Evolutionary conservation across 2,329 filamentous ascomycete genomes (phyloP).

Genomic region (Claviceps pusilla): DNA sequence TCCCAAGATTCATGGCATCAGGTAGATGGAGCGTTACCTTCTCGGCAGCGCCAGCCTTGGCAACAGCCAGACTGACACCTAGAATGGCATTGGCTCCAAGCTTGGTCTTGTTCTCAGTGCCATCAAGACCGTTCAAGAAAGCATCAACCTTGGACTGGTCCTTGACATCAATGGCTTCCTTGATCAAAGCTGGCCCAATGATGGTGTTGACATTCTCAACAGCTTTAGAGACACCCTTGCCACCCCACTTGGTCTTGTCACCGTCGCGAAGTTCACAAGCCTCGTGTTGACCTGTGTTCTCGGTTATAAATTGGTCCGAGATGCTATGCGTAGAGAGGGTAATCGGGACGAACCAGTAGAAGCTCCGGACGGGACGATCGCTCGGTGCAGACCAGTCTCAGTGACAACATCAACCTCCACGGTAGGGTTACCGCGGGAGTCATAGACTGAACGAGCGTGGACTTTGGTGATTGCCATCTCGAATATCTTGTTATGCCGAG

Average conservation of each 20-base stretch:
- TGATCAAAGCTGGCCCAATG: constrained; percentile 69
- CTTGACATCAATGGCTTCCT: constrained; percentile 71
- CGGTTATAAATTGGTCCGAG: constrained; percentile 15
- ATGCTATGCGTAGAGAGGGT: constrained; percentile 7
- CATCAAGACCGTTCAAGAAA: constrained; percentile 76
- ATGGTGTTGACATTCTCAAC: constrained; percentile 72
- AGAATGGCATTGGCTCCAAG: constrained; percentile 81
- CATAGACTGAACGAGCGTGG: constrained; percentile 90
- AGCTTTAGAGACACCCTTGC: constrained; percentile 78
- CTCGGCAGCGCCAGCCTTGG: constrained; percentile 79
- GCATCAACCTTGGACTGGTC: constrained; percentile 72
- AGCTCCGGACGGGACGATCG: constrained; percentile 92
- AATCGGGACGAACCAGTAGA: constrained; percentile 59
- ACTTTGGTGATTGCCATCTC: constrained; percentile 86
- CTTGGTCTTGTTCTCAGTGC: constrained; percentile 73
- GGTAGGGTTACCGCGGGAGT: constrained; percentile 96
- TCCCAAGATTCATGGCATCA: no score
- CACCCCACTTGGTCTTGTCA: constrained; percentile 72
- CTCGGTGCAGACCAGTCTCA: constrained; percentile 89
- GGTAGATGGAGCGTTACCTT: constrained; percentile 35
- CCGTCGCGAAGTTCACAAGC: constrained; percentile 82
- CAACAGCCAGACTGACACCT: constrained; percentile 69
- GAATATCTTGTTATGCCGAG: constrained; percentile 10
- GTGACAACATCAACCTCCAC: constrained; percentile 97
- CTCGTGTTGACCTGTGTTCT: constrained; percentile 61